These are phyloP conservation scores for Fraxinus pennsylvanica DNA, from an alignment of 257 asterid species.

Conservation along the genomic window DNA sequence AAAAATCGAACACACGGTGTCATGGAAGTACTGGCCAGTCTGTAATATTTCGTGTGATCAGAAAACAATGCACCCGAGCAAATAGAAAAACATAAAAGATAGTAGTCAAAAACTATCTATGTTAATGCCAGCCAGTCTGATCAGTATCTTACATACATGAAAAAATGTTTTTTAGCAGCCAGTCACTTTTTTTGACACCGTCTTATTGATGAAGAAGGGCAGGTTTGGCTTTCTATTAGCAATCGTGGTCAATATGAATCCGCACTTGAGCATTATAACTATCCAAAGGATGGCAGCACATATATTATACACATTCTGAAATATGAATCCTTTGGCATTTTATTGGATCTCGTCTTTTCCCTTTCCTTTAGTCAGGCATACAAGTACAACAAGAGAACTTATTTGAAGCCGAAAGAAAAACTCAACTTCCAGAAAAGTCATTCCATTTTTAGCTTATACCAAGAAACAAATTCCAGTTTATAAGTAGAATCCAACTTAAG, in stretches of 20 bases:
- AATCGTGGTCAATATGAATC: background rate
- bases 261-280: background rate
- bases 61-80: background rate
- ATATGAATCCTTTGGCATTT: background rate
- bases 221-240: background rate
- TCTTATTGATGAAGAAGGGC: background rate
- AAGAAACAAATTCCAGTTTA: background rate
- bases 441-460: background rate
- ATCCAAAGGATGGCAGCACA: background rate
- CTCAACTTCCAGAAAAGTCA: background rate
- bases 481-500: background rate
- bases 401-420: background rate
- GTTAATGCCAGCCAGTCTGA: background rate
- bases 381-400: background rate
- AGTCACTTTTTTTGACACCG: background rate
- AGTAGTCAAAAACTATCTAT: background rate
- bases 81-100: background rate
- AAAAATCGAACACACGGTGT: background rate
- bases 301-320: background rate
- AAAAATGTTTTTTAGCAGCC: background rate
- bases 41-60: background rate
- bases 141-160: background rate
- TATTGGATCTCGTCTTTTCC: background rate
- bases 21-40: background rate
- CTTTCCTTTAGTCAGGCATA: background rate